phyloP scores from a whole-genome alignment of 2,329 filamentous ascomycete genomes.

The Aspergillus fischeri region DNA sequence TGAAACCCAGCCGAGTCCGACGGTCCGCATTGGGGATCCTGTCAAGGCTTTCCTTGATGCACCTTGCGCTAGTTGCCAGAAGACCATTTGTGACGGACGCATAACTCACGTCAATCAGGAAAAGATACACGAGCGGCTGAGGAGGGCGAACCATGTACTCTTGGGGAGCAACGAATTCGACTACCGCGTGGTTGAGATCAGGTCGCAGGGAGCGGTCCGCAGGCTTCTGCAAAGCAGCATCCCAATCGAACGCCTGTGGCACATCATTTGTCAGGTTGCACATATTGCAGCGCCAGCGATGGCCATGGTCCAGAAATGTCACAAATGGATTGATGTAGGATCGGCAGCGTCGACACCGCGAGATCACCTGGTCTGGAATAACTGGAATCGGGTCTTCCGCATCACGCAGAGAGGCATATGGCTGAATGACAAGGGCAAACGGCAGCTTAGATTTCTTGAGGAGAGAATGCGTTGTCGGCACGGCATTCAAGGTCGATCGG shows the following conservation, averaged over 20 bases:
- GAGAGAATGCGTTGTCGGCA: constrained; percentile 86
- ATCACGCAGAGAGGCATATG: constrained; percentile 89
- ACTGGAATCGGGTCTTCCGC: constrained; percentile 86
- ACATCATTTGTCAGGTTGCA: constrained; percentile 98
- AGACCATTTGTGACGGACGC: constrained; percentile 85
- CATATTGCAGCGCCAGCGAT: constrained; percentile 99
- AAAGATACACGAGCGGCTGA: constrained; percentile 91
- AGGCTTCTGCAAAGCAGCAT: constrained; percentile 82
- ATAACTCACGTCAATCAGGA: constrained; percentile 92
- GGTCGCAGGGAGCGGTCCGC: constrained; percentile 88
- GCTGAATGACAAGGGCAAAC: constrained; percentile 93
- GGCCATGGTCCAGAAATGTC: constrained; percentile 91
- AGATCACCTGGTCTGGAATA: constrained; percentile 95
- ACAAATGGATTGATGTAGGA: constrained; percentile 98
- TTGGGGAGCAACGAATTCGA: constrained; percentile 95
- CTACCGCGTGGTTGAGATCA: constrained; percentile 93
- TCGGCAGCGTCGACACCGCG: constrained; percentile 88
- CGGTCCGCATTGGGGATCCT: constrained; percentile 97
- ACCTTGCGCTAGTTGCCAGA: constrained; percentile 84
- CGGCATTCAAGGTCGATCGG: constrained; percentile 88
- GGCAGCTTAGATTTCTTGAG: constrained; percentile 96
- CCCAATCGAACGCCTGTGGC: constrained; percentile 99
- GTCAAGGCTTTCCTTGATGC: constrained; percentile 90
- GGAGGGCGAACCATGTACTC: constrained; percentile 99
- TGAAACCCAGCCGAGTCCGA: constrained; percentile 86